phyloP scores from a whole-genome alignment of 2,329 filamentous ascomycete species.

The Chaetomium olivaceum region DNA sequence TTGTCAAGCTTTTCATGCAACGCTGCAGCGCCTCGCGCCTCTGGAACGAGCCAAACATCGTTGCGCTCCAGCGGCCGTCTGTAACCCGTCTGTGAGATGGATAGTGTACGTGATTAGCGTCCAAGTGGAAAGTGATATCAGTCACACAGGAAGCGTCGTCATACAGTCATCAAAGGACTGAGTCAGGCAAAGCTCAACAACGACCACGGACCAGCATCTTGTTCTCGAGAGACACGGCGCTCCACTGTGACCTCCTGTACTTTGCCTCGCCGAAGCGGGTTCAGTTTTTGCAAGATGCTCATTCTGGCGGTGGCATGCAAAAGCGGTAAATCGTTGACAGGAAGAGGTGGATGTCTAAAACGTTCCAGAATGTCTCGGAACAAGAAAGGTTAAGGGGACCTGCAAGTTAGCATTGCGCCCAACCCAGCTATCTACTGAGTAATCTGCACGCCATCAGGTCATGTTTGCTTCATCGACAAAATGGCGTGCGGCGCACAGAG shows the following conservation, averaged over 20 bases:
- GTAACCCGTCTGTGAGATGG: neutral
- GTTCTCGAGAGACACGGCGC: neutral
- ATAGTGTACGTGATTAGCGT: neutral
- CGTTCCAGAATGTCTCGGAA: too few species aligned
- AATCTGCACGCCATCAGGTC: too few species aligned
- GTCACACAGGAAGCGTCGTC: neutral
- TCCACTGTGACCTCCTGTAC: neutral
- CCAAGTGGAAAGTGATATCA: neutral
- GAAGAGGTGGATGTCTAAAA: too few species aligned
- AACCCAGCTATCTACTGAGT: too few species aligned
- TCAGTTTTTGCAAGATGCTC: neutral
- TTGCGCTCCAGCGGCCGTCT: neutral
- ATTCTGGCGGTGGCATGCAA: neutral
- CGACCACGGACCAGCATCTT: neutral
- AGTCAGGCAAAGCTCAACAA: neutral
- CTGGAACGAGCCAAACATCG: neutral
- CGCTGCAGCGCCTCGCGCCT: neutral
- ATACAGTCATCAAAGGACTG: neutral
- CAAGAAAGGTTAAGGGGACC: too few species aligned
- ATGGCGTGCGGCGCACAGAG: too few species aligned
- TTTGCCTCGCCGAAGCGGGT: neutral
- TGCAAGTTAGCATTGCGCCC: too few species aligned
- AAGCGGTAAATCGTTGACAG: too few species aligned
- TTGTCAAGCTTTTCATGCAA: neutral
- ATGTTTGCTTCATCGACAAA: too few species aligned